These are phyloP conservation scores for Hansenula lynferdii DNA, from an alignment of 1,139 yeast species.

Conservation along the genomic window DNA sequence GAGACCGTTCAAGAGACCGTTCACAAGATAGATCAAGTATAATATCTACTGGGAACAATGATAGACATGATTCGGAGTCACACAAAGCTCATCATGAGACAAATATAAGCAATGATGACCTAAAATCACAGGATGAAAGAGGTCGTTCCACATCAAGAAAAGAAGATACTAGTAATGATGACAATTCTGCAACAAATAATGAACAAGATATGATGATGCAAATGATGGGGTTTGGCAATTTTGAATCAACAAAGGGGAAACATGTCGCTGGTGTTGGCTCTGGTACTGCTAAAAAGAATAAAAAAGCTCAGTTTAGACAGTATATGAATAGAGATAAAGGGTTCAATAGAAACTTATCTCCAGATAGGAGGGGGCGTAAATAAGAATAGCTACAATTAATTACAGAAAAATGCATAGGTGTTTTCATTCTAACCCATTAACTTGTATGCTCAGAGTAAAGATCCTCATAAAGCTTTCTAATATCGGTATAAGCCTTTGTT, in stretches of 20 bases:
- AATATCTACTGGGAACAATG: not conserved
- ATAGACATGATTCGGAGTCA: not conserved
- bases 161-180: slow-evolving; percentile 10
- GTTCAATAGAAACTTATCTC: slow-evolving; percentile 57
- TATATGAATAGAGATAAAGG: slow-evolving; percentile 64
- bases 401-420: not conserved
- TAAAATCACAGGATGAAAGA: not conserved
- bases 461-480: slow-evolving; percentile 58
- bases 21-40: slow-evolving; percentile 2
- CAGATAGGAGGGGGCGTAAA: slow-evolving; percentile 27
- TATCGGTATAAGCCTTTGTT: slow-evolving; percentile 52
- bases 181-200: slow-evolving; percentile 13
- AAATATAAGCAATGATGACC: not conserved
- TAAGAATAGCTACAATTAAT: not conserved
- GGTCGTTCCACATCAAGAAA: slow-evolving; percentile 28
- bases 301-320: slow-evolving; percentile 51
- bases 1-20: slow-evolving; percentile 11
- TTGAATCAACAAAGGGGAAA: slow-evolving; percentile 57
- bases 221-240: slow-evolving; percentile 65
- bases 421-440: slow-evolving; percentile 24
- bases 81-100: not conserved
- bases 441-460: slow-evolving; percentile 49
- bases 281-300: slow-evolving; percentile 40
- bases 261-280: slow-evolving; percentile 45
- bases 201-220: slow-evolving; percentile 25